phyloP scores from a whole-genome alignment of 768 basidiomycete genomes.

The Termitomyces sp. region DNA sequence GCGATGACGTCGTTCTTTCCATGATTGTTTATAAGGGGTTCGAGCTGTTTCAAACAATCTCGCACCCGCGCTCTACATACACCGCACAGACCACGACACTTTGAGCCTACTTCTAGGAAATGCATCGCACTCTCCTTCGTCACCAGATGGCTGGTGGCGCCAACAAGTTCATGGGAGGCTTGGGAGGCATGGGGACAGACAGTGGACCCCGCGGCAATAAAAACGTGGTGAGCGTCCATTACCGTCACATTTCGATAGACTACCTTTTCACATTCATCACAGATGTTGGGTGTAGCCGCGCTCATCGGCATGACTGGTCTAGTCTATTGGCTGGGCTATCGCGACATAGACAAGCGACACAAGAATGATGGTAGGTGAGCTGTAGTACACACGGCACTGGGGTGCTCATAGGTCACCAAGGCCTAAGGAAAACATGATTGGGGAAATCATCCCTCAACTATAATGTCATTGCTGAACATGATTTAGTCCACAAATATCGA shows the following conservation, averaged over 20 bases:
- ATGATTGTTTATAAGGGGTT: conserved; percentile 1
- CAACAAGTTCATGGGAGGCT: conserved; percentile 14
- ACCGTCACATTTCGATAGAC: not conserved
- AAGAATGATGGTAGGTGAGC: conserved; percentile 16
- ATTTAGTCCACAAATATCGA: not conserved
- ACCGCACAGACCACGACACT: not conserved
- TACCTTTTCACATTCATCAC: not conserved
- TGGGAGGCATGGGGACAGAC: conserved; percentile 5
- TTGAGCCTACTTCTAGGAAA: not conserved
- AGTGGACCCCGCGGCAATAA: conserved; percentile 15
- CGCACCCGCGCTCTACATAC: not conserved
- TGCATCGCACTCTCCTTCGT: conserved; percentile 13
- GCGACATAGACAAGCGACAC: conserved; percentile 18
- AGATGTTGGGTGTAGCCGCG: conserved; percentile 14
- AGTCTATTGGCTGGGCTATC: conserved; percentile 17
- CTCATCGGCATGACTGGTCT: conserved; percentile 13
- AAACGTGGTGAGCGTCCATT: conserved; percentile 9
- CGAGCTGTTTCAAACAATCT: conserved; percentile 3
- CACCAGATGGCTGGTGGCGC: conserved; percentile 10
- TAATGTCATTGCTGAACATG: conserved; percentile 1
- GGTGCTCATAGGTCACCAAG: conserved; percentile 8
- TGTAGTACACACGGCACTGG: not conserved
- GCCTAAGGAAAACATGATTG: conserved; percentile 10
- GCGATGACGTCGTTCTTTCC: conserved; percentile 11
- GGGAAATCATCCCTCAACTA: conserved; percentile 14